Base-by-base conservation (phyloP, 345 rosid genomes). In the Excoecaria cochinchinensis region DNA sequence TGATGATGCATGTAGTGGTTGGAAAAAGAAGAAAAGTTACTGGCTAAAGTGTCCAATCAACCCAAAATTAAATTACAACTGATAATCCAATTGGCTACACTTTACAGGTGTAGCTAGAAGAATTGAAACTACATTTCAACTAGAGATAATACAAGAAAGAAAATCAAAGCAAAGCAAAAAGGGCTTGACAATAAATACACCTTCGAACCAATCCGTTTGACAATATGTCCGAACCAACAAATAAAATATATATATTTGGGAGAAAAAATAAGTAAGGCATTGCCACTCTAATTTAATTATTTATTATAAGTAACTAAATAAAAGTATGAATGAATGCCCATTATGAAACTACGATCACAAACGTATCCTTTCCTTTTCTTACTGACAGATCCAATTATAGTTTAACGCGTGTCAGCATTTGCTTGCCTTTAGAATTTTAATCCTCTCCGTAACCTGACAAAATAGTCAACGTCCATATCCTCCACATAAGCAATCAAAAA, bases 391-490 rank as follows among this genome's bases (percentile, higher is more conserved):
- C 74, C 74, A 60, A 70, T 69, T 3, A 19, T 16, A 1, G 11
- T 1, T 0, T 4, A 64, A 65, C 80, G 58, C 82, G 80, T 68
- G 75, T 77, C 69, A 3, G 21, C 6, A 19, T 46, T 4, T 47
- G 40, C 31, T 50, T 39, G 46, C 39, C 16, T 16, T 22, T 64
- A 53, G 78, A 76, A 81, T 81, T 81, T 78, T 70, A 73, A 24
- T 52, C 71, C 67, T 58, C 74, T 31, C 13, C 74, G 80, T 38
- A 77, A 79, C 60, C 59, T 73, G 68, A 5, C 4, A 52, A 7
- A 12, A 36, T n/a, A 46, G 69, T 79, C 82, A 58, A 80, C 67
- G 70, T 72, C 53, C 50, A 40, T 71, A 31, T 64, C 76, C 53
- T 46, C 84, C 82, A 63, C 65, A 59, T 67, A 21, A 24, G 60